phyloP scores from a whole-genome alignment of 192 early-diverging fungal species.

The Mortierella alpina region DNA sequence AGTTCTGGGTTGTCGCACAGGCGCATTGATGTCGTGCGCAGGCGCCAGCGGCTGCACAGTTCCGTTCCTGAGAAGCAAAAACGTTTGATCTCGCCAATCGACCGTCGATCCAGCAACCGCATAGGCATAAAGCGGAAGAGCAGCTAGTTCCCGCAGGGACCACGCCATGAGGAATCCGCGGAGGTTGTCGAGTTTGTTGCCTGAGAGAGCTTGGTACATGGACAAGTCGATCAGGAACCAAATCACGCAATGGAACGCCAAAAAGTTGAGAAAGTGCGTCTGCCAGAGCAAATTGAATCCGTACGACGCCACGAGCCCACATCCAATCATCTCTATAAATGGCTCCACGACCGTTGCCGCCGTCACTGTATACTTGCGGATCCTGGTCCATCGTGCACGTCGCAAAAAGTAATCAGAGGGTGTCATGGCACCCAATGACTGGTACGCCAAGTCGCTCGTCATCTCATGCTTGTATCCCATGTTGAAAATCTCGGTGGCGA shows the following conservation, averaged over 20 bases:
- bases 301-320: conserved; percentile 78
- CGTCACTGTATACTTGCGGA: conserved; percentile 92
- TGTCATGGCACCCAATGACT: conserved; percentile 80
- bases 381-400: conserved; percentile 92
- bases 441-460: conserved; percentile 88
- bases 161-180: conserved; percentile 76
- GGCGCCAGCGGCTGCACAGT: conserved; percentile 59
- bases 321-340: conserved; percentile 87
- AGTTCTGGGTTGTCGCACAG: too few relatives aligned
- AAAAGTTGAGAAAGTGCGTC: conserved; percentile 59
- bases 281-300: conserved; percentile 69
- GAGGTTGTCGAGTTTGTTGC: conserved; percentile 44
- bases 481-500: conserved; percentile 88
- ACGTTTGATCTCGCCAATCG: conserved; percentile 86
- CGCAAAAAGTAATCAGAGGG: conserved; percentile 84
- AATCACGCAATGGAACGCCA: conserved; percentile 61
- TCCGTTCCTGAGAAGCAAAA: conserved; percentile 68
- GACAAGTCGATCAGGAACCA: conserved; percentile 75
- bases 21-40: neutral
- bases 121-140: conserved; percentile 85
- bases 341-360: conserved; percentile 92
- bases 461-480: conserved; percentile 84
- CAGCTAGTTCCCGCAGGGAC: conserved; percentile 82
- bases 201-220: conserved; percentile 56
- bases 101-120: conserved; percentile 86